Evolutionary conservation across 768 basidiomycete species (phyloP).

Genomic region (Tylopilus subfusipes): DNA sequence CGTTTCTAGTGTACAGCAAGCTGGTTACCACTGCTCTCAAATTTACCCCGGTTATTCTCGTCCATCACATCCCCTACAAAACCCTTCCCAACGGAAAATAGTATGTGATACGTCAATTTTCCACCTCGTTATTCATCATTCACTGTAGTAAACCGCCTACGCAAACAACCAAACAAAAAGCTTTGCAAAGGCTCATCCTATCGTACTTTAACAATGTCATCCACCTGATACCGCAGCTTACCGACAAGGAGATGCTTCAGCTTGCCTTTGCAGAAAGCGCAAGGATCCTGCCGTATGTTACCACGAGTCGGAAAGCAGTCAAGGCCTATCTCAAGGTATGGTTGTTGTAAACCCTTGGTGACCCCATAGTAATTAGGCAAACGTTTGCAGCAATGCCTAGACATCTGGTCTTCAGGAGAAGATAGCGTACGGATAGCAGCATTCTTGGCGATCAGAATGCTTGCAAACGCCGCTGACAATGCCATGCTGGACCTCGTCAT

Average conservation of each 20-base stretch:
- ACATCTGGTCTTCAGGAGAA: slow-evolving; percentile 77
- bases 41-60: slow-evolving; percentile 87
- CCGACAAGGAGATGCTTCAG: slow-evolving; percentile 59
- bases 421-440: slow-evolving; percentile 83
- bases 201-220: slow-evolving; percentile 89
- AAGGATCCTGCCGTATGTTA: slow-evolving; percentile 86
- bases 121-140: not conserved
- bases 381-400: slow-evolving; percentile 63
- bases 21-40: slow-evolving; percentile 80
- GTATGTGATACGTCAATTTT: slow-evolving; percentile 43
- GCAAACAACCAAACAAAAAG: slow-evolving; percentile 76
- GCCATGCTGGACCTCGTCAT: slow-evolving; percentile 80
- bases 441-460: slow-evolving; percentile 77
- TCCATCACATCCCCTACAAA: slow-evolving; percentile 87
- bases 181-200: slow-evolving; percentile 80
- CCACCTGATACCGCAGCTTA: slow-evolving; percentile 72
- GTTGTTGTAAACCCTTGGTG: not conserved
- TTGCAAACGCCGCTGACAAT: slow-evolving; percentile 75
- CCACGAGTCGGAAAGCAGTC: slow-evolving; percentile 78
- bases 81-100: slow-evolving; percentile 77
- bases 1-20: slow-evolving; percentile 82
- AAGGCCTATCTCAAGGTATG: slow-evolving; percentile 85
- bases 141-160: slow-evolving; percentile 77
- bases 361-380: not conserved
- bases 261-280: slow-evolving; percentile 80